Conservation (phyloP, 2,329 filamentous ascomycete genomes). For the Aspergillus costaricaensis region DNA sequence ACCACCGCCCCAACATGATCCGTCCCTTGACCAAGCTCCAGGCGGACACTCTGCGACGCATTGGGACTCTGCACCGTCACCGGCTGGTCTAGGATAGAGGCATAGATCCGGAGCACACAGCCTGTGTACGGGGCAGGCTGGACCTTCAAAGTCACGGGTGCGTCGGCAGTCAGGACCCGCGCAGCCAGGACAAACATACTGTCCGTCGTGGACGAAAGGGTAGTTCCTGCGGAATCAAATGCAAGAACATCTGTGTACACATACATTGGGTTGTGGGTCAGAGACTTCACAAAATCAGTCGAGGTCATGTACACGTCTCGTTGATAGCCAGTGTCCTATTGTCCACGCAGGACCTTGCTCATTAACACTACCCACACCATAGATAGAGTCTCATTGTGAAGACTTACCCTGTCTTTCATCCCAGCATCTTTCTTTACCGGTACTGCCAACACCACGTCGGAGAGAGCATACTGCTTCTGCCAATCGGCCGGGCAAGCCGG, state of each 20-base stretch:
- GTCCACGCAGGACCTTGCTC: too few species aligned
- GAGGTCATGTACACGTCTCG: too few species aligned
- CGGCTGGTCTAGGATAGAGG: neutral
- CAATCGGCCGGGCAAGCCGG: too few species aligned
- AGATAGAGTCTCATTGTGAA: too few species aligned
- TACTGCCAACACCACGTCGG: too few species aligned
- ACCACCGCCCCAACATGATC: neutral
- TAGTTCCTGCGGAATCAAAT: neutral
- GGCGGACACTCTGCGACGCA: neutral
- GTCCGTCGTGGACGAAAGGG: neutral
- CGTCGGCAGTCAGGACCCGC: constrained; percentile 3
- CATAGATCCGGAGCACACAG: constrained; percentile 5
- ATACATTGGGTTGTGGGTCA: neutral
- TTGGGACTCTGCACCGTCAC: neutral
- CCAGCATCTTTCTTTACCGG: too few species aligned
- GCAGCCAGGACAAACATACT: neutral
- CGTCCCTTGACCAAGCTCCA: neutral
- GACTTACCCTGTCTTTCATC: too few species aligned
- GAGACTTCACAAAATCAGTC: too few species aligned
- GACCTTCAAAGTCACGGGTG: neutral
- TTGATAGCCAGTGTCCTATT: too few species aligned
- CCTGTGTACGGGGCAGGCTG: neutral
- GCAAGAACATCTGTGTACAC: constrained; percentile 1
- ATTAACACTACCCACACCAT: too few species aligned
- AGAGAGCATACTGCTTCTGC: too few species aligned